A percentile compares a stretch with the other conserved stretches of the same genome.
These are phyloP conservation scores for Ambrosia trifida DNA, from an alignment of 129 eudicot genomes.

Conservation along the genomic window DNA sequence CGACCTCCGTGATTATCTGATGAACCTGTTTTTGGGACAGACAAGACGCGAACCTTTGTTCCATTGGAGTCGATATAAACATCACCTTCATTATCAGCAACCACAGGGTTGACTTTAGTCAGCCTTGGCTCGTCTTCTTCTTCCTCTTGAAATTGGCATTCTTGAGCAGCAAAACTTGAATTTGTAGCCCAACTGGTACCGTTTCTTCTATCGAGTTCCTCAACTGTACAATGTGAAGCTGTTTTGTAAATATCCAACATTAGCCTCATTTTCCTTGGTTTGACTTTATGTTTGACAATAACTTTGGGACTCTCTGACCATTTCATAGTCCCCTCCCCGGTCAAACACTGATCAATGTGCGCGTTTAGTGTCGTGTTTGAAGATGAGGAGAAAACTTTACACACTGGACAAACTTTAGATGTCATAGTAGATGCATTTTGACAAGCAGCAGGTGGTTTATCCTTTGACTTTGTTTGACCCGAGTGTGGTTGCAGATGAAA, in stretches of 20 bases:
- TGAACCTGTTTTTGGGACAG: conserved; percentile 32
- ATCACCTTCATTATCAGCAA: conserved; percentile 57
- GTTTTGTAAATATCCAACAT: conserved; percentile 72
- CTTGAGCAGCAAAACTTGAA: conserved; percentile 43
- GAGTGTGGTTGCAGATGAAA: background rate
- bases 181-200: conserved; percentile 80
- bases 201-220: conserved; percentile 88
- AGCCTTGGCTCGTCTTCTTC: conserved; percentile 29
- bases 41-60: conserved; percentile 75
- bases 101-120: conserved; percentile 27
- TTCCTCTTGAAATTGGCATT: conserved; percentile 39
- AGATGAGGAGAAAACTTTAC: conserved; percentile 79
- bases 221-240: conserved; percentile 71
- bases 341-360: conserved; percentile 89
- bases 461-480: conserved; percentile 18
- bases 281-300: conserved; percentile 62
- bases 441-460: conserved; percentile 21
- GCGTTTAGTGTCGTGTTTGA: conserved; percentile 36
- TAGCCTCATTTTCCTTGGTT: conserved; percentile 63
- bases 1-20: conserved; percentile 23
- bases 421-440: conserved; percentile 49
- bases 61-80: conserved; percentile 80
- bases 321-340: conserved; percentile 54
- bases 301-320: conserved; percentile 50
- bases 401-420: conserved; percentile 89